Evolutionary conservation across 805 yeast genomes (phyloP).

Genomic region (Jamesozyma gamospora): DNA sequence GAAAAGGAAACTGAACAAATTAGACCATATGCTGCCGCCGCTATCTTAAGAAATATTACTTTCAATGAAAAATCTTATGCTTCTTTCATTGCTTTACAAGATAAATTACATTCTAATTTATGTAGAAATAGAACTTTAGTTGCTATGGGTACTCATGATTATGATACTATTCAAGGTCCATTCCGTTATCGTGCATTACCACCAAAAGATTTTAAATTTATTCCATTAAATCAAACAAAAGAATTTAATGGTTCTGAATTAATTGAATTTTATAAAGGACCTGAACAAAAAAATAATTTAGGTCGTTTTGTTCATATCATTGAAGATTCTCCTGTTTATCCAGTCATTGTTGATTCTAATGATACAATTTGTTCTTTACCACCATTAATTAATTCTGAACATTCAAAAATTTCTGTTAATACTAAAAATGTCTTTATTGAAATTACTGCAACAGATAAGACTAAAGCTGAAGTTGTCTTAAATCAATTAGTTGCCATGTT

Average conservation of each 20-base stretch:
- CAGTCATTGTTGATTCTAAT: slow-evolving; percentile 73
- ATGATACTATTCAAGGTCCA: slow-evolving; percentile 69
- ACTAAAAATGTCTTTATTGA: slow-evolving; percentile 88
- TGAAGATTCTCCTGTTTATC: slow-evolving; percentile 79
- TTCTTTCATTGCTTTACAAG: slow-evolving; percentile 92
- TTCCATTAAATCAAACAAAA: slow-evolving; percentile 63
- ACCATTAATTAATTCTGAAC: slow-evolving; percentile 91
- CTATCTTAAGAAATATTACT: slow-evolving; percentile 74
- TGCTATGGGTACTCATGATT: slow-evolving; percentile 97
- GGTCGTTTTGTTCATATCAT: slow-evolving; percentile 84
- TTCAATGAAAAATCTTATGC: slow-evolving; percentile 83
- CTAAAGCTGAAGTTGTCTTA: slow-evolving; percentile 88
- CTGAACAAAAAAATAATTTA: slow-evolving; percentile 75
- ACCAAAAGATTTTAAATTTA: slow-evolving; percentile 66
- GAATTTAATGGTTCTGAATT: slow-evolving; percentile 65
- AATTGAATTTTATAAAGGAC: slow-evolving; percentile 65
- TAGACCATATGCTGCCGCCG: slow-evolving; percentile 93
- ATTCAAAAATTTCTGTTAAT: slow-evolving; percentile 73
- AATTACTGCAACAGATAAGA: slow-evolving; percentile 87
- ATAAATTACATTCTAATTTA: slow-evolving; percentile 85
- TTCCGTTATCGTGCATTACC: slow-evolving; percentile 79
- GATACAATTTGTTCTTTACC: slow-evolving; percentile 84
- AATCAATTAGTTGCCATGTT: slow-evolving; percentile 94
- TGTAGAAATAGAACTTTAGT: slow-evolving; percentile 97
- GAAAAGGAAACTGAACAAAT: slow-evolving; percentile 61